Evolutionary conservation across 1,284 basidiomycete species (phyloP), one percentile per base, ranked within the genome.

Genomic region (Rhodofomes roseus): DNA sequence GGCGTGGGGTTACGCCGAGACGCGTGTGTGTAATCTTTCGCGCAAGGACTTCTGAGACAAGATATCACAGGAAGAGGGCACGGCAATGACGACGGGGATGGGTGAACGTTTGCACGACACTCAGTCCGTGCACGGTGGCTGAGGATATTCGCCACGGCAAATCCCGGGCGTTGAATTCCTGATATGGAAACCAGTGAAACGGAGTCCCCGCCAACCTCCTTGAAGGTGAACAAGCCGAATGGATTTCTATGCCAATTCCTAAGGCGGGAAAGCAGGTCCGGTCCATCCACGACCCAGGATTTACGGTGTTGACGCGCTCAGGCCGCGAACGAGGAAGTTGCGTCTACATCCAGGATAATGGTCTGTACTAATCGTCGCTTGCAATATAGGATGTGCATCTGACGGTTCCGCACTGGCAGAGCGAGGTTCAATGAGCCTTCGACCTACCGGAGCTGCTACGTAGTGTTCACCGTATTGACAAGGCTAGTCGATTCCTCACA

Each of bases 381-480:
- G 12, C 18, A 44, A 2, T 14, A 44, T 6, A 44, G 22, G 25
- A n/a, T n/a, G n/a, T n/a, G n/a, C n/a, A n/a, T n/a, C n/a, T 25
- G 23, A 5, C 16, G 8, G 25, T 29, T 4, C 27, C 23, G 14
- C 12, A 8, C 31, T 14, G 36, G 7, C 20, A 85, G 82, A 48
- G 46, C 4, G 46, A 73, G 56, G 59, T 83, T 40, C 74, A 74
- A 43, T 54, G 62, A 22, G 59, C 66, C 40, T 72, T 81, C 46
- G 63, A 66, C 8, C 69, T 84, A 36, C 62, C 68, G 20, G 62
- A 62, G 22, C 61, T 68, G 16, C 85, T 81, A 16, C 76, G 75
- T 60, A 76, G 82, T 6, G 79, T 89, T n/a, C 89, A 90, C 68
- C 79, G 89, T 11, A 77, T 90, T 7, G 88, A 90, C 74, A 87